phyloP scores from a whole-genome alignment of 192 early-diverging fungal genomes.

The Entomortierella parvispora region DNA sequence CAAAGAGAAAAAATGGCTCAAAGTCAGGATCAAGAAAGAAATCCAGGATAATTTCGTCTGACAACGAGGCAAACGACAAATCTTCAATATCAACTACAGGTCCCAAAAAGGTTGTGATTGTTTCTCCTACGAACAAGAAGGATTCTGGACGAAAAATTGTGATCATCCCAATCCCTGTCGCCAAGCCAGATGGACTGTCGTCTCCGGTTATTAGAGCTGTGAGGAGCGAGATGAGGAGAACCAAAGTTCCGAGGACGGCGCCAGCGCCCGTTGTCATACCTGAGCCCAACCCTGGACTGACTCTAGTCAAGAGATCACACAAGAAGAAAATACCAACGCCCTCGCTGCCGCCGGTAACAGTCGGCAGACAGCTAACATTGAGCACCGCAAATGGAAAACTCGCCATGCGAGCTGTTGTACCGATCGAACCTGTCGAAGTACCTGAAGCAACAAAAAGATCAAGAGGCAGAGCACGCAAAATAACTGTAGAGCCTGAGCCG shows the following conservation, averaged over 20 bases:
- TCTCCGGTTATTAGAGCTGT: not conserved
- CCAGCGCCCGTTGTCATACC: not conserved
- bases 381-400: constrained; percentile 33
- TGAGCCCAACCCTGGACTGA: not conserved
- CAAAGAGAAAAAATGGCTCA: constrained; percentile 12
- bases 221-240: not conserved
- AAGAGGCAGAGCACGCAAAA: constrained; percentile 22
- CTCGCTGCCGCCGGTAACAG: not conserved
- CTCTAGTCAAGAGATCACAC: constrained; percentile 18
- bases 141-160: constrained; percentile 20
- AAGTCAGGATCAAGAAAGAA: constrained; percentile 16
- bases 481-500: not conserved
- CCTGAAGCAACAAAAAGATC: constrained; percentile 35
- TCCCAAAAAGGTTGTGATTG: constrained; percentile 11
- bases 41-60: constrained; percentile 12
- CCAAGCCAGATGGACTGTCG: not conserved
- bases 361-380: constrained; percentile 16
- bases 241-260: constrained; percentile 11
- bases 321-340: constrained; percentile 13
- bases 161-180: constrained; percentile 43
- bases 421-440: not conserved
- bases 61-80: not conserved
- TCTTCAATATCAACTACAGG: not conserved
- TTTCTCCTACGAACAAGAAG: constrained; percentile 13
- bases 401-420: constrained; percentile 1